Evolutionary conservation across 768 basidiomycete genomes (phyloP).

Genomic region (Suillus cothurnatus): DNA sequence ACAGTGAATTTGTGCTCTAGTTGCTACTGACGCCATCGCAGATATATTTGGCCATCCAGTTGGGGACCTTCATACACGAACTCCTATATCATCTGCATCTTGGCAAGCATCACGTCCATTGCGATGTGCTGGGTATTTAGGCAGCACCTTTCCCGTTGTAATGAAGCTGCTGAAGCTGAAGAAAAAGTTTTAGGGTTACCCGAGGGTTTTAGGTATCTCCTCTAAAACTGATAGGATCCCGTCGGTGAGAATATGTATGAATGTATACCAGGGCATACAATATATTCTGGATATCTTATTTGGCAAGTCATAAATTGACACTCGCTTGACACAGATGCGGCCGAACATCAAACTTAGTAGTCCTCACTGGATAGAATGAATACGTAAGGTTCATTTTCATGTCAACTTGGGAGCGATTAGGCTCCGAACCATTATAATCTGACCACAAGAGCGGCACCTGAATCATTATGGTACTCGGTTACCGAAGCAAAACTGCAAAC

Average conservation of each 20-base stretch:
- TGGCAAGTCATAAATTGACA: neutral
- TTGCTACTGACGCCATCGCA: constrained; percentile 16
- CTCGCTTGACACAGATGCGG: too few species aligned
- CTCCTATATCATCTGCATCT: constrained; percentile 73
- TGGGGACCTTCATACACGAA: constrained; percentile 73
- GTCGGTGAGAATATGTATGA: neutral
- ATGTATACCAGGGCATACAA: neutral
- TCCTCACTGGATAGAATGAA: too few species aligned
- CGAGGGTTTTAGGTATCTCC: constrained; percentile 46
- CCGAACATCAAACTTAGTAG: too few species aligned
- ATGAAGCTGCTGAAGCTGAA: constrained; percentile 37
- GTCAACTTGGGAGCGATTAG: neutral
- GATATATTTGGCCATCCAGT: constrained; percentile 63
- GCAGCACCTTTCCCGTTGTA: constrained; percentile 41
- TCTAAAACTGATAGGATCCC: constrained; percentile 28
- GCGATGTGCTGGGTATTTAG: constrained; percentile 51
- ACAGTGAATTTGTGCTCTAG: constrained; percentile 1
- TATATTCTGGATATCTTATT: neutral
- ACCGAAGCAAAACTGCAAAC: neutral
- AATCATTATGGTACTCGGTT: neutral
- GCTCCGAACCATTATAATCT: neutral
- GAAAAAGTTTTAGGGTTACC: constrained; percentile 38
- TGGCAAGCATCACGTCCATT: constrained; percentile 51
- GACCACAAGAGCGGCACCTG: neutral
- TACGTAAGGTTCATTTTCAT: too few species aligned